Evolutionary conservation across 306 rosid genomes (phyloP).

Genomic region (Fragaria iinumae): DNA sequence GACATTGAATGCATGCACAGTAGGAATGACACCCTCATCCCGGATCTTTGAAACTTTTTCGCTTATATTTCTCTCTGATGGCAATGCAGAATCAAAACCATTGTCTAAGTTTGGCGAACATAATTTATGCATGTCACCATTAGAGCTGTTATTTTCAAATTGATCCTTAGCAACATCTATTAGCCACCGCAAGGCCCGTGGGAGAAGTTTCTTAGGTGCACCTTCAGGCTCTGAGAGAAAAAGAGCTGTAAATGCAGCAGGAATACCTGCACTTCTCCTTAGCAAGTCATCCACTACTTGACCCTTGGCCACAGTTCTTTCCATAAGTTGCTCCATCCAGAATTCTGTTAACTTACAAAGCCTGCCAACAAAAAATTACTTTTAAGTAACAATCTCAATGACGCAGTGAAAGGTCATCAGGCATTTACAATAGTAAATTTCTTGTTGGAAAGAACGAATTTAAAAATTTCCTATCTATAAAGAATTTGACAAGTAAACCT

Average conservation of each 20-base stretch:
- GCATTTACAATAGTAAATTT: background rate
- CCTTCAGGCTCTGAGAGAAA: constrained; percentile 99
- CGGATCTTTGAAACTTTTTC: constrained; percentile 67
- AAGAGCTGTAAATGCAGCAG: constrained; percentile 88
- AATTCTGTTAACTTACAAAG: constrained; percentile 84
- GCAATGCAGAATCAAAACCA: constrained; percentile 28
- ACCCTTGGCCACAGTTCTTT: constrained; percentile 80
- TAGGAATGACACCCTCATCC: constrained; percentile 96
- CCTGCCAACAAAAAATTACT: constrained; percentile 35
- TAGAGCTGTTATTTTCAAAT: constrained; percentile 42
- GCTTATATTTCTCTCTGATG: constrained; percentile 39
- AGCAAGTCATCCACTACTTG: constrained; percentile 87
- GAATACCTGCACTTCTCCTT: constrained; percentile 99
- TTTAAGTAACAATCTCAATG: background rate
- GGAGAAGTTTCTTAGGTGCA: constrained; percentile 93
- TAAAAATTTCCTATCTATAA: background rate
- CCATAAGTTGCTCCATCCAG: constrained; percentile 98
- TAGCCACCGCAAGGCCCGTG: constrained; percentile 84
- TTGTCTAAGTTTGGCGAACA: constrained; percentile 29
- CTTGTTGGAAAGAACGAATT: background rate
- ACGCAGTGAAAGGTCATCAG: constrained; percentile 1
- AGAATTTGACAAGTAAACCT: background rate
- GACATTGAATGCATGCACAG: constrained; percentile 87
- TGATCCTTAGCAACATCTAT: constrained; percentile 71
- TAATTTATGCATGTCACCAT: constrained; percentile 32